Base-by-base conservation (phyloP, 2,329 filamentous ascomycete genomes). In the Clarireedia hainanense region DNA sequence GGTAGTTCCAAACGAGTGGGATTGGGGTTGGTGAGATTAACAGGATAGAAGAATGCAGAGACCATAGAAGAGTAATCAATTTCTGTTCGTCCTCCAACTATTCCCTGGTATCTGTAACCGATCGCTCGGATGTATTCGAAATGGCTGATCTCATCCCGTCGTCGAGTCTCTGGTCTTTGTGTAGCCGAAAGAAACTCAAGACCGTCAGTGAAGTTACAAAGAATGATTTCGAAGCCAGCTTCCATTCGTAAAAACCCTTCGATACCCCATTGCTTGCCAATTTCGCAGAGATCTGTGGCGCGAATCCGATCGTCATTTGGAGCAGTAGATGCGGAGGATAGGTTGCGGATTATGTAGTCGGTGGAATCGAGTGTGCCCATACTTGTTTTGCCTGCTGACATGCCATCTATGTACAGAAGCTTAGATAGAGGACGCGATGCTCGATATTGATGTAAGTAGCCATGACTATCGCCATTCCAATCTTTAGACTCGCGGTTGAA, bases 401-500 rank as follows among this genome's bases (percentile, higher is more conserved):
- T 83, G 4, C 86, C 86, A 64, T 90, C 87, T 15, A 89, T 67
- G 63, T 89, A 88, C 3, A 90, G 71, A 3, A 89, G 72, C n/a
- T 54, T 54, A 10, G 77, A 76, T 1, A 89, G 71, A 4, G 78
- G 72, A 14, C 79, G 75, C 1, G 71, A 77, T 3, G 84, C 77
- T 6, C 75, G 74, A 65, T 89, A 90, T 0, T 79, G 84, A 63
- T 89, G 86, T 1, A 89, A 72, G 62, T 83, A 87, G 6, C 86
- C 85, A 26, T 51, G 40, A n/a, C 20, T 30, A 24, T 34, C 30
- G 48, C 50, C 20, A 17, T 57, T 48, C 24, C 48, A 20, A 12
- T 50, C 49, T 17, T 37, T 10, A 17, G 12, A 24, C 26, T 51
- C 12, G 30, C 20, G 14, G 5, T 50, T n/a, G 15, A 46, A 14